Conservation (phyloP, 2,329 filamentous ascomycete genomes). For the Epicoccum nigrum region DNA sequence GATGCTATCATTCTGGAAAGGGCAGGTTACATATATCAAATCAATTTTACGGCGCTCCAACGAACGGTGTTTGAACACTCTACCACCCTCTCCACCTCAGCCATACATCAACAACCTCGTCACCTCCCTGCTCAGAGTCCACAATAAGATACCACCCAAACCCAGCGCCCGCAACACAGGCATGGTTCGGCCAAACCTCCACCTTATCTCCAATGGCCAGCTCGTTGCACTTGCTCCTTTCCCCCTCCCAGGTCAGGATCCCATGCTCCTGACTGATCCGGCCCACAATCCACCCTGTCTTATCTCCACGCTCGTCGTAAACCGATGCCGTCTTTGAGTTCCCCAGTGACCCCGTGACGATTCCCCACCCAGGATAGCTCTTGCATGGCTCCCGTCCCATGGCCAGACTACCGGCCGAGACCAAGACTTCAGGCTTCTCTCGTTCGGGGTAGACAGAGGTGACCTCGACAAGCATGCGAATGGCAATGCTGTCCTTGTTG, state of each 20-base stretch:
- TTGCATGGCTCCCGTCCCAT: slow-evolving; percentile 76
- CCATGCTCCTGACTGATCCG: slow-evolving; percentile 81
- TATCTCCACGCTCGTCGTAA: slow-evolving; percentile 35
- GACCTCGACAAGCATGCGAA: slow-evolving; percentile 75
- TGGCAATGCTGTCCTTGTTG: slow-evolving; percentile 64
- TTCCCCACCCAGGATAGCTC: slow-evolving; percentile 73
- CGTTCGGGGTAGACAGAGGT: slow-evolving; percentile 65
- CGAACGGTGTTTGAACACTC: not conserved
- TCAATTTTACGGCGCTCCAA: too few species aligned
- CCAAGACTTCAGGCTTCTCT: slow-evolving; percentile 65
- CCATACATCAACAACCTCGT: slow-evolving; percentile 75
- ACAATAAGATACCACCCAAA: slow-evolving; percentile 78
- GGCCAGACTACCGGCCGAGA: slow-evolving; percentile 72
- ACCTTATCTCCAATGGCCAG: slow-evolving; percentile 70
- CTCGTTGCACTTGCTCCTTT: slow-evolving; percentile 38
- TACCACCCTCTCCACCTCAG: slow-evolving; percentile 73
- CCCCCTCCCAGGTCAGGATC: slow-evolving; percentile 66
- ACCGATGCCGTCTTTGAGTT: slow-evolving; percentile 27
- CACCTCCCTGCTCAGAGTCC: slow-evolving; percentile 62
- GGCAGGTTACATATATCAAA: too few species aligned
- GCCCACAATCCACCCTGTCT: slow-evolving; percentile 69
- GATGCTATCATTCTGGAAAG: too few species aligned
- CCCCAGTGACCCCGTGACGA: slow-evolving; percentile 65
- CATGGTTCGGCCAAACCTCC: slow-evolving; percentile 79
- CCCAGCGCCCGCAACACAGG: slow-evolving; percentile 74